Conservation (phyloP, 2,329 filamentous ascomycete genomes). For the Fusarium foetens region DNA sequence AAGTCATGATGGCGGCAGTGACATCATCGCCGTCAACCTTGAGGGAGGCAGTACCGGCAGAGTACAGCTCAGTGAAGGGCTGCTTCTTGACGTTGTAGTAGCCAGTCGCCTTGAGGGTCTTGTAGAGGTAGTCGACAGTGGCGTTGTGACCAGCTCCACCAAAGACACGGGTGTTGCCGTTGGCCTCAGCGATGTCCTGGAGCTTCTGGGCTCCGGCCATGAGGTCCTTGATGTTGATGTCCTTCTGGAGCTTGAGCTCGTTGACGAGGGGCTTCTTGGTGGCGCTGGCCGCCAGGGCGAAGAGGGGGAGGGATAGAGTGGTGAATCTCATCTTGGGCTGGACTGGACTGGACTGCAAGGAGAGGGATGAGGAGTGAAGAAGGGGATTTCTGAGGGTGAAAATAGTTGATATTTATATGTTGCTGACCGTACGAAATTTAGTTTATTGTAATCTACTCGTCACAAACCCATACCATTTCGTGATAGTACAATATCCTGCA, state of each 20-base stretch:
- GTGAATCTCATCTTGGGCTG: constrained; percentile 41
- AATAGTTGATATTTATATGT: constrained; percentile 26
- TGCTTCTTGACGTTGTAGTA: constrained; percentile 59
- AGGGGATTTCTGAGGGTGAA: neutral
- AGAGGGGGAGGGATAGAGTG: constrained; percentile 34
- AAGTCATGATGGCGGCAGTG: constrained; percentile 53
- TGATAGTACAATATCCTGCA: constrained; percentile 18
- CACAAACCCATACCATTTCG: neutral
- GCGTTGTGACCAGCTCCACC: constrained; percentile 58
- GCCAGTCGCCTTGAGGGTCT: constrained; percentile 51
- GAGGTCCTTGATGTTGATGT: constrained; percentile 54
- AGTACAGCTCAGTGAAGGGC: constrained; percentile 55
- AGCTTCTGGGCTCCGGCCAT: constrained; percentile 57
- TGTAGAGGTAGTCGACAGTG: constrained; percentile 57
- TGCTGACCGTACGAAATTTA: neutral
- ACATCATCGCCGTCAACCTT: constrained; percentile 45
- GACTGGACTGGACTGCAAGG: neutral
- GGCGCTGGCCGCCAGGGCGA: constrained; percentile 43
- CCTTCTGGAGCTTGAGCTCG: constrained; percentile 52
- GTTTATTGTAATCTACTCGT: neutral
- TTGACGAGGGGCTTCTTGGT: constrained; percentile 49
- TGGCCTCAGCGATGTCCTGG: constrained; percentile 55
- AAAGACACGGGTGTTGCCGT: constrained; percentile 57
- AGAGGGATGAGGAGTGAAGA: constrained; percentile 20
- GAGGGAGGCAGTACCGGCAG: constrained; percentile 47